phyloP scores from a whole-genome alignment of 371 early-diverging fungal genomes.

The Apophysomyces sp. region DNA sequence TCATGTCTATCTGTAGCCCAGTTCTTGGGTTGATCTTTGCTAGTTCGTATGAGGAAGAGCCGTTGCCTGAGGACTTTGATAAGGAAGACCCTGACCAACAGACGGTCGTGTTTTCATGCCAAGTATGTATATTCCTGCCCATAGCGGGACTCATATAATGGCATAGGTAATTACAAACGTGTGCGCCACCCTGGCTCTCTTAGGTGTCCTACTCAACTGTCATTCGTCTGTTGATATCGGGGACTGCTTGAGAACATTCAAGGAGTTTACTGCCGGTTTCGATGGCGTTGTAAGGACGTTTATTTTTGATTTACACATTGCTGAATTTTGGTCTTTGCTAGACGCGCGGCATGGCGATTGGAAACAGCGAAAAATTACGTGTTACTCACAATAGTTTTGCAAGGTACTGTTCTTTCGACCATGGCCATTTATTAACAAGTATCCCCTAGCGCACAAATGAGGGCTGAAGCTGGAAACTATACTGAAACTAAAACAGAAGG shows the following conservation, averaged over 20 bases:
- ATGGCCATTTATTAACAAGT: background rate
- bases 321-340: background rate
- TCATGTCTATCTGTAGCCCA: constrained; percentile 1
- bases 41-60: constrained; percentile 6
- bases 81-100: constrained; percentile 26
- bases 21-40: constrained; percentile 39
- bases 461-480: background rate
- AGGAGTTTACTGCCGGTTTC: constrained; percentile 20
- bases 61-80: constrained; percentile 10
- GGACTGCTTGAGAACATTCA: constrained; percentile 22
- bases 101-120: constrained; percentile 11
- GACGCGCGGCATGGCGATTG: constrained; percentile 30
- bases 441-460: background rate
- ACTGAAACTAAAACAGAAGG: constrained; percentile 10
- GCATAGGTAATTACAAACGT: constrained; percentile 33
- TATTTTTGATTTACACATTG: background rate
- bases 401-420: constrained; percentile 5
- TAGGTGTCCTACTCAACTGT: constrained; percentile 32
- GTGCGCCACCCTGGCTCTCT: constrained; percentile 42
- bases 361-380: constrained; percentile 24
- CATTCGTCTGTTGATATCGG: constrained; percentile 26
- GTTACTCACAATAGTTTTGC: constrained; percentile 36
- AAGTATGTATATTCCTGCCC: background rate
- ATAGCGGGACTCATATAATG: background rate
- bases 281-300: constrained; percentile 11